phyloP scores from a whole-genome alignment of 148 eudicot genomes.

The Talinum fruticosum region DNA sequence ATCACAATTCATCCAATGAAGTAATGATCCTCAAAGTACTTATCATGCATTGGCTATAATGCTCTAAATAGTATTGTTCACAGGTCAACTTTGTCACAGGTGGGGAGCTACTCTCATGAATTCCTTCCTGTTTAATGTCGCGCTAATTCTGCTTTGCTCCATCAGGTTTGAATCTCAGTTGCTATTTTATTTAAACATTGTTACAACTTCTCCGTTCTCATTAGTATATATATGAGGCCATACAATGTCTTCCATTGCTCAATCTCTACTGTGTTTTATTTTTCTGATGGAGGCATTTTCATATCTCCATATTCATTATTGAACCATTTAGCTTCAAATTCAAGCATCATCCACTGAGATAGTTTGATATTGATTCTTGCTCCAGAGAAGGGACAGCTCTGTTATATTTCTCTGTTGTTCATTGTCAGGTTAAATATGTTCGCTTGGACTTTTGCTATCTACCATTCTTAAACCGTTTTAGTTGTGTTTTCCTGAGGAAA shows the following conservation, averaged over 20 bases:
- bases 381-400: neutral
- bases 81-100: slow-evolving; percentile 41
- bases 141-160: slow-evolving; percentile 95
- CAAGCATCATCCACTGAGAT: neutral
- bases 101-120: slow-evolving; percentile 99
- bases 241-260: neutral
- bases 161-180: slow-evolving; percentile 57
- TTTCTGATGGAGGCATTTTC: neutral
- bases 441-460: neutral
- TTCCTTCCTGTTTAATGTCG: slow-evolving; percentile 93
- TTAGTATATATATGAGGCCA: neutral
- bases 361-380: neutral
- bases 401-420: neutral
- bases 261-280: neutral
- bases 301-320: neutral
- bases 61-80: slow-evolving; percentile 8
- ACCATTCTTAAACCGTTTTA: neutral
- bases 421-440: neutral
- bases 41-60: slow-evolving; percentile 4
- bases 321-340: neutral
- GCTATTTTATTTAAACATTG: neutral
- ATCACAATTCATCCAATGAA: slow-evolving; percentile 98
- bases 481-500: neutral
- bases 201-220: neutral
- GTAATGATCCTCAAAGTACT: slow-evolving; percentile 37